phyloP scores from a whole-genome alignment of 2,329 filamentous ascomycete species.

The Sporothrix protearum region DNA sequence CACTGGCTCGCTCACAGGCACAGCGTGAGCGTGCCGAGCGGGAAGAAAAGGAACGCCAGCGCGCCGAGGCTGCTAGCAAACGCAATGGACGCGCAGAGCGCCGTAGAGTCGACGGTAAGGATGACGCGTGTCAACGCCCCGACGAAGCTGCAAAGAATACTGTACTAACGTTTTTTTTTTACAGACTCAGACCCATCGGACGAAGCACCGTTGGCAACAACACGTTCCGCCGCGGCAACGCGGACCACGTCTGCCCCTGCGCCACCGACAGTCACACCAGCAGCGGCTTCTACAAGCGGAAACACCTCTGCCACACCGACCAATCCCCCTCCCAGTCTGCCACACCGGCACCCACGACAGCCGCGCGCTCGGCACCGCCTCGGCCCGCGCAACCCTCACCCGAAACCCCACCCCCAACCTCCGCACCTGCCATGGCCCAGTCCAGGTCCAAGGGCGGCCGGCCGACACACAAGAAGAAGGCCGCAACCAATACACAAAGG shows the following conservation, averaged over 20 bases:
- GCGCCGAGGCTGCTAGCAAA: conserved; percentile 71
- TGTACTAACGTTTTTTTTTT: conserved; percentile 38
- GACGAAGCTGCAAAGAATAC: conserved; percentile 30
- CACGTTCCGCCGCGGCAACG: conserved; percentile 35
- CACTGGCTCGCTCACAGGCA: conserved; percentile 32
- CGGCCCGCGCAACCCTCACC: conserved; percentile 46
- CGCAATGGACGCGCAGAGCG: conserved; percentile 79
- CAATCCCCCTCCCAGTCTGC: conserved; percentile 25
- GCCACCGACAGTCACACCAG: conserved; percentile 24
- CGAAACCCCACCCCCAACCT: conserved; percentile 46
- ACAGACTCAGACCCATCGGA: conserved; percentile 70
- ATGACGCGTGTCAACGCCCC: conserved; percentile 19
- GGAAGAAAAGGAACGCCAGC: conserved; percentile 71
- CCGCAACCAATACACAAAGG: conserved; percentile 79
- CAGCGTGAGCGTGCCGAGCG: conserved; percentile 62
- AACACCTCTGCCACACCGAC: conserved; percentile 18
- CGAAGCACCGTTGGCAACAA: conserved; percentile 55
- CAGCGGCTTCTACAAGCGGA: conserved; percentile 27
- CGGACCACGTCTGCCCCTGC: conserved; percentile 26
- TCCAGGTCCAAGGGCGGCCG: conserved; percentile 60
- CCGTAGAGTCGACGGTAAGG: conserved; percentile 73
- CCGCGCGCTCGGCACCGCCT: conserved; percentile 42
- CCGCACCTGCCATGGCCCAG: conserved; percentile 42
- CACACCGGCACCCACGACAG: conserved; percentile 28
- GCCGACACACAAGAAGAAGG: conserved; percentile 63